Evolutionary conservation across 78 protist species (phyloP), one percentile per base, ranked within the genome.

Genomic region (Chrysochromulina parva): DNA sequence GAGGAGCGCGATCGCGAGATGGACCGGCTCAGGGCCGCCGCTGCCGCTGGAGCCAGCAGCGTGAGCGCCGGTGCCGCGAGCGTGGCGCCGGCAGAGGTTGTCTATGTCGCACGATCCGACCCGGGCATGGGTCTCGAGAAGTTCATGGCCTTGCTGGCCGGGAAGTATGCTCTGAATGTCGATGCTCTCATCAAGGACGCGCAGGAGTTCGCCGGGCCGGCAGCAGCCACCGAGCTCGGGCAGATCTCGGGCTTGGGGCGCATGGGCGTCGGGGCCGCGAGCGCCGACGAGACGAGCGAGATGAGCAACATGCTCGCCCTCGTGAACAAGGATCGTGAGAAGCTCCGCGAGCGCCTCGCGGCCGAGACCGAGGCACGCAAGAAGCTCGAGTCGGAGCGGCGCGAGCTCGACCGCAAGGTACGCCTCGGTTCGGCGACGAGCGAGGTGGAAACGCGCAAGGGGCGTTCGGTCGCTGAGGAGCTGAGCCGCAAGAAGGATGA

Each of bases 351-450:
- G 20, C 14, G 2, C 59, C 85, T 76, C 38, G 54, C 85, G 59
- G 26, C 4, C 16, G 59, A 52, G 59, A 50, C 85, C 26, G 80
- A 71, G 52, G 53, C 52, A 14, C 38, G 80, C n/a, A 71, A 71
- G 80, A 38, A 52, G 38, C 55, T 38, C 53, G 80, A 71, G 59
- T 20, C 58, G 54, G 53, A 76, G 59, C 9, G 7, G 59, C 57
- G 28, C 85, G 85, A 76, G 59, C 58, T 76, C 85, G 85, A 76
- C 59, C 85, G 85, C 85, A 48, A 2, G 59, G 9, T 28, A 2
- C 5, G 20, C 52, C 4, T 71, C 13, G 80, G 80, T 4, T 71
- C 80, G 52, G 80, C 47, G 14, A 24, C 4, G 17, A 71, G 80
- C 52, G 52, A 71, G 52, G 17, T 71, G 80, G 80, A 38, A 19